Evolutionary conservation across 805 yeast species (phyloP), one percentile per base, ranked within the genome.

Genomic region (Groenewaldozyma tartarivorans): DNA sequence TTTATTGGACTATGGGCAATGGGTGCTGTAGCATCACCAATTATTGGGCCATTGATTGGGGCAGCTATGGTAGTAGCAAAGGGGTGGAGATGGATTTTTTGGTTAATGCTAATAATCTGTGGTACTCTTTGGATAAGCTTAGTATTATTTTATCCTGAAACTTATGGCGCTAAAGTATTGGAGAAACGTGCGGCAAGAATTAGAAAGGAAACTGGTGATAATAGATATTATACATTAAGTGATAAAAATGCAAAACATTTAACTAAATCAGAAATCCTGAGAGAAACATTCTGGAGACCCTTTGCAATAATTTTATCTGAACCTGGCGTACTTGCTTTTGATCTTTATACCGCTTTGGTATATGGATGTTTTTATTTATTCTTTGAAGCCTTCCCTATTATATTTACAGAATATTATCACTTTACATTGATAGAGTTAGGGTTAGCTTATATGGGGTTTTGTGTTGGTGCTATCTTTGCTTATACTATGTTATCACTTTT

Each of bases 341-440:
- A 76, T 50, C 18, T 69, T 20, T 75, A 75, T 53, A 60, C 71
- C 47, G 74, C 77, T 0, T 49, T 76, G 38, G 61, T 68, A 4
- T 77, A 77, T 54, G 72, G 79, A 21, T 56, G 69, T 22, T 48
- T 73, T 45, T 78, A 74, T 54, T 54, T 75, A 18, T 77, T 73
- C 64, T 74, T 77, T 49, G 82, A 78, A 56, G 76, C 75, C 4
- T 74, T 74, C 58, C 83, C 84, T 5, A 61, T 76, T 29, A 75
- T 73, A 2, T 78, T 69, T 46, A 41, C 46, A 5, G 71, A 64
- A 2, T 51, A 63, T 18, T 64, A 73, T 47, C 52, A 63, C 24
- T 77, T 77, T 55, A 66, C 72, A 3, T 50, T 64, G 19, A 63
- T 74, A 24, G 74, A 70, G 40, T 46, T 56, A 22, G 77, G 80